Percentiles rank a stretch among this genome's conserved stretches.
Evolutionary conservation across 371 early-diverging fungal species (phyloP).

Genomic region (Rhizopus delemar): DNA sequence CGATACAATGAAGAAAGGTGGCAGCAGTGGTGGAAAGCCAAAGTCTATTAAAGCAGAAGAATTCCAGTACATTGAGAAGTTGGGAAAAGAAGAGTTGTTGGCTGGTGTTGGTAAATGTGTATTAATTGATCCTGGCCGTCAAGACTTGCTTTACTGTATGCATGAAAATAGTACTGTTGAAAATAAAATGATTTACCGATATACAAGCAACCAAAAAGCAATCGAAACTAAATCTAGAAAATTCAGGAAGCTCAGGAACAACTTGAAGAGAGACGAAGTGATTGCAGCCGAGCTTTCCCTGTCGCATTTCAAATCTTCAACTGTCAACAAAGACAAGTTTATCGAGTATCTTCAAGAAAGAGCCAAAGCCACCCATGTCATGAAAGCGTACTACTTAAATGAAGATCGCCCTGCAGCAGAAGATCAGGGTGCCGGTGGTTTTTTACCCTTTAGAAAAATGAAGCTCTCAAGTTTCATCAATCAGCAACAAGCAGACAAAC

Average conservation of each 20-base stretch:
- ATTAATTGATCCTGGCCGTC: slow-evolving; percentile 5
- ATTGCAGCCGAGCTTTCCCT: neutral
- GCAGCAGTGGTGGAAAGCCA: neutral
- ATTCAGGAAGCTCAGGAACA: neutral
- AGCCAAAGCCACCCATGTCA: neutral
- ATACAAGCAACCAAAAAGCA: slow-evolving; percentile 1
- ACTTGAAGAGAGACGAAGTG: neutral
- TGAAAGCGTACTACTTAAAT: slow-evolving; percentile 6
- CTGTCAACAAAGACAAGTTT: neutral
- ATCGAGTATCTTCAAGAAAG: slow-evolving; percentile 3
- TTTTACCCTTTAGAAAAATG: slow-evolving; percentile 8
- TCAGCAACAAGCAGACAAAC: neutral
- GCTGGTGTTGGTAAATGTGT: slow-evolving; percentile 1
- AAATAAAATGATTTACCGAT: neutral
- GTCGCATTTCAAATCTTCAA: neutral
- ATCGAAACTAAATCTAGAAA: slow-evolving; percentile 3
- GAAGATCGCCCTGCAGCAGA: slow-evolving; percentile 1
- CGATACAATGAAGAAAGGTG: neutral
- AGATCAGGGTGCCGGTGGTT: neutral
- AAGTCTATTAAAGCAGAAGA: neutral
- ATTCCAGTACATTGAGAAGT: neutral
- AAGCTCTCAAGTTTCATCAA: slow-evolving; percentile 2
- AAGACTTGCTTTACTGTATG: slow-evolving; percentile 7
- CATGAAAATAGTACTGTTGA: slow-evolving; percentile 3
- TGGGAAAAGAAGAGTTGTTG: neutral